These are phyloP conservation scores for Chlamydomonas schloesseri DNA, from an alignment of 139 green algal genomes.

Conservation along the genomic window DNA sequence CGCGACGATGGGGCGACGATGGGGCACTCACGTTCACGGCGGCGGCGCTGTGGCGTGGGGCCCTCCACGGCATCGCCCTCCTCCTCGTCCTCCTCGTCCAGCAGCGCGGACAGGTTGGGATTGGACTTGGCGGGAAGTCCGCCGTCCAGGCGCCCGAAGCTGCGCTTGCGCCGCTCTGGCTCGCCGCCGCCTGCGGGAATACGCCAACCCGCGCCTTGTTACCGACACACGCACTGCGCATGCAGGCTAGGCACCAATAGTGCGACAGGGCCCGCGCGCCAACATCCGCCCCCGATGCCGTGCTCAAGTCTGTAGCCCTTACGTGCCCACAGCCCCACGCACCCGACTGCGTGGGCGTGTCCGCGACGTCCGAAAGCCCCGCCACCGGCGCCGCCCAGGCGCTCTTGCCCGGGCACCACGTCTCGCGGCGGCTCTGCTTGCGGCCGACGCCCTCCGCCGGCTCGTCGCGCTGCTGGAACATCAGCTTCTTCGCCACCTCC, in stretches of 20 bases:
- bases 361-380: background rate
- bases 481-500: conserved; percentile 70
- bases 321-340: background rate
- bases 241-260: too few species aligned
- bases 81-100: conserved; percentile 54
- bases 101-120: background rate
- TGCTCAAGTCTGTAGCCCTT: too few species aligned
- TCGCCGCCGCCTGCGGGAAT: background rate
- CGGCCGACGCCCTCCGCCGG: background rate
- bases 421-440: conserved; percentile 63
- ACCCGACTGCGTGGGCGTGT: conserved; percentile 11
- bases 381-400: conserved; percentile 49
- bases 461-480: conserved; percentile 54
- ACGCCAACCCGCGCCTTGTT: too few species aligned
- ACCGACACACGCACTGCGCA: too few species aligned
- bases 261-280: too few species aligned
- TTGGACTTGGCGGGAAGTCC: background rate
- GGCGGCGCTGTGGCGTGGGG: conserved; percentile 49
- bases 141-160: conserved; percentile 29
- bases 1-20: too few species aligned
- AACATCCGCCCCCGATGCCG: too few species aligned
- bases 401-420: conserved; percentile 69
- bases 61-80: conserved; percentile 26
- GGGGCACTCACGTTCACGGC: conserved; percentile 35
- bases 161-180: conserved; percentile 34